These are phyloP conservation scores for Trypanosoma rangeli DNA, from an alignment of 208 protist genomes.

Conservation along the genomic window DNA sequence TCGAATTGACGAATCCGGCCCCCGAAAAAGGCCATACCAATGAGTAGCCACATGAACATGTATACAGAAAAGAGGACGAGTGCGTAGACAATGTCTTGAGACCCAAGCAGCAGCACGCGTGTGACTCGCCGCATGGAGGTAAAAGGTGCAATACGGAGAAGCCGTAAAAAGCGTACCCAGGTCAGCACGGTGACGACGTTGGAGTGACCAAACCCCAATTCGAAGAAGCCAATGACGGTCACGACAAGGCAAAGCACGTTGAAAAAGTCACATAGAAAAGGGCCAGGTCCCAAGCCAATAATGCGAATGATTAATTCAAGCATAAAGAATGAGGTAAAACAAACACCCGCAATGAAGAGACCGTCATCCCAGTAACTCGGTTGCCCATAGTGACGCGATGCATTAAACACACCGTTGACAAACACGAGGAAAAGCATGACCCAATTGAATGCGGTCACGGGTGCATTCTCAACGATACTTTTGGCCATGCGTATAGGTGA, in stretches of 20 bases:
- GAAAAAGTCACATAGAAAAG: slow-evolving; percentile 74
- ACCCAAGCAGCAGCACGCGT: slow-evolving; percentile 76
- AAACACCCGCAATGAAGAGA: slow-evolving; percentile 64
- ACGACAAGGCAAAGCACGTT: slow-evolving; percentile 76
- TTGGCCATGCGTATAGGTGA: slow-evolving; percentile 82
- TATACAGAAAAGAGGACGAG: slow-evolving; percentile 88
- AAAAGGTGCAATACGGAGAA: slow-evolving; percentile 67
- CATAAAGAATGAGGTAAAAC: slow-evolving; percentile 82
- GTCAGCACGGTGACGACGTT: slow-evolving; percentile 90
- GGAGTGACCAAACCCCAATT: slow-evolving; percentile 81
- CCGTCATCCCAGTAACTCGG: slow-evolving; percentile 78
- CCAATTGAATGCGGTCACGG: slow-evolving; percentile 70
- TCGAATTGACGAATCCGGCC: slow-evolving; percentile 62
- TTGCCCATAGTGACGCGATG: slow-evolving; percentile 78
- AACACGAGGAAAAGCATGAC: slow-evolving; percentile 82
- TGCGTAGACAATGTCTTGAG: slow-evolving; percentile 83
- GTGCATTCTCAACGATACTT: slow-evolving; percentile 85
- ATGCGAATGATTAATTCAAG: slow-evolving; percentile 85
- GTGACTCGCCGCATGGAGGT: slow-evolving; percentile 64
- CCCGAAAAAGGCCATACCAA: slow-evolving; percentile 93
- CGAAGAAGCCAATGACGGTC: slow-evolving; percentile 83
- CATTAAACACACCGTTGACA: slow-evolving; percentile 88
- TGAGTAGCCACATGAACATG: slow-evolving; percentile 91
- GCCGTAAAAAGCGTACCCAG: slow-evolving; percentile 78
- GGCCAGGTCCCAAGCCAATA: slow-evolving; percentile 72